Evolutionary conservation across 345 rosid species (phyloP), one percentile per base, ranked within the genome.

Genomic region (Eucalyptus marginata): DNA sequence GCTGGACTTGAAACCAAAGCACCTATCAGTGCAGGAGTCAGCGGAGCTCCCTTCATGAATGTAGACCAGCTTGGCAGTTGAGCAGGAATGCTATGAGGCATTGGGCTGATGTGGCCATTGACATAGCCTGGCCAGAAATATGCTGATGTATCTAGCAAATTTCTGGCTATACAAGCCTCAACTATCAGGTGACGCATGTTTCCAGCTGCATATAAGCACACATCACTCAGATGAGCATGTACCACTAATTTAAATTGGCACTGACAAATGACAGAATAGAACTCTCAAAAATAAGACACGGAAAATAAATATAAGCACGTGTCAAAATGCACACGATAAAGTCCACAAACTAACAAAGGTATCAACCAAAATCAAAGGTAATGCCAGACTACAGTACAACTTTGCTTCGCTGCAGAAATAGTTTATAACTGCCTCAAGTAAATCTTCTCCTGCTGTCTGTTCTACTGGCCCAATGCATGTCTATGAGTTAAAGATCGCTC

Each of bases 151-250:
- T 98, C 99, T 91, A 98, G 91, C 88, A 98, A 62, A 92, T 95
- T 94, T 93, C 99, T 95, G 27, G 99, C 95, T 71, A 97, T 96
- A 92, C 98, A 96, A 88, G 99, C 98, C 95, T 98, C 99, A 68
- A 98, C 97, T 91, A 98, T 97, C 92, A 98, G 93, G 91, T 98
- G 99, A 59, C 97, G 96, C 99, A 98, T 92, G 94, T 98, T 96
- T 92, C 99, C 99, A 93, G 95, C 99, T 98, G 95, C 91, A 93
- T 22, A 88, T 86, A 90, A 90, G 44, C 86, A 56, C 27, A 49
- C 54, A 68, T n/a, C 80, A 87, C 68, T 36, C 29, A 4, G 64
- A 86, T 54, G 47, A 49, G 46, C 83, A 76, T 20, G 47, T 40
- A 20, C 83, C 83, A 13, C 47, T 18, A 36, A 76, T 76, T 64